Evolutionary conservation across 176 grass and related monocot species (phyloP).

Genomic region (Oryza meridionalis): DNA sequence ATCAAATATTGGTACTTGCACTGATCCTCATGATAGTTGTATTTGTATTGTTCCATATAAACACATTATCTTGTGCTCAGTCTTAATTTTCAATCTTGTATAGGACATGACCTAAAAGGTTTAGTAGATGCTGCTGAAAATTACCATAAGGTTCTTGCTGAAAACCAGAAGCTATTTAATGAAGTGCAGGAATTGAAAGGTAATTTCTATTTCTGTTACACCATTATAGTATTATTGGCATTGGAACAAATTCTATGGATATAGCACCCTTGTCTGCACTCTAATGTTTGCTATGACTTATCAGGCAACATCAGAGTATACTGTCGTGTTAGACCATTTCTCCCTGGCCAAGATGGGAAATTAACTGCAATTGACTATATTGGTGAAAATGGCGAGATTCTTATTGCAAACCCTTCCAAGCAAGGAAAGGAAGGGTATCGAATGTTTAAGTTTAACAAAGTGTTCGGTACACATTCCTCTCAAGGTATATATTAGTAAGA

Average conservation of each 20-base stretch:
- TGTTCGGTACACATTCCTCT: conserved; percentile 66
- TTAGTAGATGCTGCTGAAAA: conserved; percentile 91
- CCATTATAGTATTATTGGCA: background rate
- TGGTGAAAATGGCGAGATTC: conserved; percentile 91
- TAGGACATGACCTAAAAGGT: conserved; percentile 76
- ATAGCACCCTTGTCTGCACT: conserved; percentile 24
- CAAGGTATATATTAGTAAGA: conserved; percentile 73
- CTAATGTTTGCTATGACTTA: conserved; percentile 44
- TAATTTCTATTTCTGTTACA: conserved; percentile 30
- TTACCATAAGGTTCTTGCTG: conserved; percentile 85
- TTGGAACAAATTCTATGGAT: background rate
- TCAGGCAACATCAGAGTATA: conserved; percentile 97
- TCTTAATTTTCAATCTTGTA: conserved; percentile 29
- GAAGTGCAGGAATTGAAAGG: conserved; percentile 99
- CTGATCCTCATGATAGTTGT: conserved; percentile 9
- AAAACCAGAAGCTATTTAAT: conserved; percentile 95
- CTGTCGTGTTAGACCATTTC: conserved; percentile 94
- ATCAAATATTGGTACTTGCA: conserved; percentile 63
- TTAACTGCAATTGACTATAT: conserved; percentile 80
- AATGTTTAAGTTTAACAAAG: conserved; percentile 99
- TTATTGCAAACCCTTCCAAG: conserved; percentile 84
- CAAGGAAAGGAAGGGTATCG: conserved; percentile 87
- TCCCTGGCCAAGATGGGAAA: conserved; percentile 85
- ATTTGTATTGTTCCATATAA: conserved; percentile 23
- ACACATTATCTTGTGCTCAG: background rate